Base-by-base conservation (phyloP, 164 flowering plant genomes). In the Stephania japonica region DNA sequence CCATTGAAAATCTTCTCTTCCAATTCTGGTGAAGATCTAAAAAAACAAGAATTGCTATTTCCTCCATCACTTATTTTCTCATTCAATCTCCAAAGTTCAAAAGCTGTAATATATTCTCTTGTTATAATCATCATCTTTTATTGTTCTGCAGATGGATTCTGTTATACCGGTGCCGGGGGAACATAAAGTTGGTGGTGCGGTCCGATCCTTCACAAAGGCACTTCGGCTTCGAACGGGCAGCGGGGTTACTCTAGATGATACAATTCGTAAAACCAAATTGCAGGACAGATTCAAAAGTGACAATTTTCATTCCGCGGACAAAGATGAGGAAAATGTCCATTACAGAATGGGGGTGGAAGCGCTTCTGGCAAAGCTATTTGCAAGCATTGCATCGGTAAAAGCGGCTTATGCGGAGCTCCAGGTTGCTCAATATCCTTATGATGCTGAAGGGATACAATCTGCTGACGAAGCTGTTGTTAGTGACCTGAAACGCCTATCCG, bases 351-450 rank as follows among this genome's bases (percentile, higher is more conserved):
- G 84, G n/a, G 56, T 85, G 80, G 95, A 91, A 71, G 97, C 95
- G 1, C 69, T 94, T 9, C 72, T 86, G 0, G 92, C 97, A 0
- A 89, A 86, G 83, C 87, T 94, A 23, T 94, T 94, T 44, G 97
- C 98, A 2, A 80, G 85, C 16, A 59, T 87, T 56, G 90, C 97
- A 1, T 76, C 97, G 6, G 82, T 91, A 53, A 94, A 94, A 78
- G 98, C 97, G 21, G 89, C 93, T n/a, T 94, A 94, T 69, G 97
- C 97, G 0, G 92, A 94, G 92, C 87, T 94, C 0, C 98, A 94
- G 72, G 73, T 80, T 67, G 93, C 93, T 41, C 98, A 94, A 85
- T 81, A 80, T 27, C 98, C 98, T 7, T 94, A 92, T 83, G 81
- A 88, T 71, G 71, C 78, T 47, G 86, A 82, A 0, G 90, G 88